These are phyloP conservation scores for Suillus alpinus DNA, from an alignment of 768 basidiomycete genomes.

Conservation along the genomic window DNA sequence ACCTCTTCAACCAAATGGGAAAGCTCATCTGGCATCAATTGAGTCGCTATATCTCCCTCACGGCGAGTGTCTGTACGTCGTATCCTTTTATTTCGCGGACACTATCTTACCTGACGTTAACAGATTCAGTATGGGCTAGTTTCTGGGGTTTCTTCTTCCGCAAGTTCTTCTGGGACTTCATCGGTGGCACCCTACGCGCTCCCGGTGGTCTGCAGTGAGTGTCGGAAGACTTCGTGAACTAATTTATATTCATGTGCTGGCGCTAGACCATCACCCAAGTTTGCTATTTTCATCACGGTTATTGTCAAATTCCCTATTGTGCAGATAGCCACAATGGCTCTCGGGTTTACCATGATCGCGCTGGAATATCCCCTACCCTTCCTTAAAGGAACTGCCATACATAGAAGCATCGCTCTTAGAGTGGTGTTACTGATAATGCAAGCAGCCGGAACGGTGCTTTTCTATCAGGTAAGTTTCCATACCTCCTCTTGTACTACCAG, in stretches of 20 bases:
- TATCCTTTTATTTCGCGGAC: slow-evolving; percentile 3
- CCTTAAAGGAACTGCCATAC: slow-evolving; percentile 51
- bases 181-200: slow-evolving; percentile 74
- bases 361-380: slow-evolving; percentile 72
- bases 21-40: slow-evolving; percentile 81
- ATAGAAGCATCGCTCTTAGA: slow-evolving; percentile 64
- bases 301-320: slow-evolving; percentile 79
- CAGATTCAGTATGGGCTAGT: slow-evolving; percentile 78
- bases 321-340: slow-evolving; percentile 62
- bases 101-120: slow-evolving; percentile 10
- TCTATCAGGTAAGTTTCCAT: slow-evolving; percentile 64
- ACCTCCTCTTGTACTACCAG: neutral
- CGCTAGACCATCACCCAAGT: slow-evolving; percentile 55
- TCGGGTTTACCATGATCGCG: slow-evolving; percentile 57
- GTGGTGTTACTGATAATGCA: slow-evolving; percentile 65
- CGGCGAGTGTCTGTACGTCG: slow-evolving; percentile 70
- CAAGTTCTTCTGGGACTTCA: slow-evolving; percentile 97
- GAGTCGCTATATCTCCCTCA: slow-evolving; percentile 63
- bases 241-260: slow-evolving; percentile 1
- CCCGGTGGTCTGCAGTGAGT: slow-evolving; percentile 81
- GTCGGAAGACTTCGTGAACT: neutral
- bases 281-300: slow-evolving; percentile 62
- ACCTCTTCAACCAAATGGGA: slow-evolving; percentile 51
- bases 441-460: slow-evolving; percentile 59
- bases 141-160: slow-evolving; percentile 82